phyloP scores from a whole-genome alignment of 768 basidiomycete genomes.

The Sarcodon sp. region DNA sequence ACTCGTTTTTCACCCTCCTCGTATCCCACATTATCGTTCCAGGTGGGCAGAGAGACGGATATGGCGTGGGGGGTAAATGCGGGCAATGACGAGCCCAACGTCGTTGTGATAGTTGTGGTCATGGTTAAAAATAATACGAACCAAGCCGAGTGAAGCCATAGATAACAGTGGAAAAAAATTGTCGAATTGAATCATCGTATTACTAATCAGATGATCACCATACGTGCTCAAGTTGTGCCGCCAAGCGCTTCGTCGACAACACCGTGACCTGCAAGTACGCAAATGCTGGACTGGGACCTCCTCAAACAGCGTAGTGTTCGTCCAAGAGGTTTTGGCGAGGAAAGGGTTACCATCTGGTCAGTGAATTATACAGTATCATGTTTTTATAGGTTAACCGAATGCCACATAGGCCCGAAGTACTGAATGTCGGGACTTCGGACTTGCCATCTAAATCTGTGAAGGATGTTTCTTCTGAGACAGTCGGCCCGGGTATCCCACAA shows the following conservation, averaged over 20 bases:
- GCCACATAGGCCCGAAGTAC: slow-evolving; percentile 22
- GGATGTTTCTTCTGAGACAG: background rate
- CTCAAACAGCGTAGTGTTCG: slow-evolving; percentile 31
- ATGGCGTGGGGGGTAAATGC: slow-evolving; percentile 77
- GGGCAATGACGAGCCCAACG: slow-evolving; percentile 41
- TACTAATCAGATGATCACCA: too few species aligned
- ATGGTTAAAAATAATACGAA: background rate
- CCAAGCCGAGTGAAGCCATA: background rate
- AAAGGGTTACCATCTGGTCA: slow-evolving; percentile 45
- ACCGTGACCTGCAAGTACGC: background rate
- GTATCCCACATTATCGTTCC: slow-evolving; percentile 85
- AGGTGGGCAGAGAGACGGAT: slow-evolving; percentile 89
- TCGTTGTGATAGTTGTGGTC: background rate
- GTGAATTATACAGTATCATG: slow-evolving; percentile 9
- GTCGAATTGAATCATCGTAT: too few species aligned
- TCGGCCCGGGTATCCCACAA: background rate
- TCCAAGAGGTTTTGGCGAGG: slow-evolving; percentile 52
- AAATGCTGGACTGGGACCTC: slow-evolving; percentile 5
- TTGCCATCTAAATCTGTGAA: slow-evolving; percentile 1
- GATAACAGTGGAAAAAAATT: too few species aligned
- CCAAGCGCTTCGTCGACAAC: too few species aligned
- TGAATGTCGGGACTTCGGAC: slow-evolving; percentile 17
- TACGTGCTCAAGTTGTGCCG: too few species aligned
- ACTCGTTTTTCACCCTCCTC: slow-evolving; percentile 83
- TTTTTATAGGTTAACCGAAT: slow-evolving; percentile 14